Percentiles rank a stretch among this genome's conserved stretches.
Evolutionary conservation across 2,329 filamentous ascomycete species (phyloP).

Genomic region (Macrophomina phaseolina): DNA sequence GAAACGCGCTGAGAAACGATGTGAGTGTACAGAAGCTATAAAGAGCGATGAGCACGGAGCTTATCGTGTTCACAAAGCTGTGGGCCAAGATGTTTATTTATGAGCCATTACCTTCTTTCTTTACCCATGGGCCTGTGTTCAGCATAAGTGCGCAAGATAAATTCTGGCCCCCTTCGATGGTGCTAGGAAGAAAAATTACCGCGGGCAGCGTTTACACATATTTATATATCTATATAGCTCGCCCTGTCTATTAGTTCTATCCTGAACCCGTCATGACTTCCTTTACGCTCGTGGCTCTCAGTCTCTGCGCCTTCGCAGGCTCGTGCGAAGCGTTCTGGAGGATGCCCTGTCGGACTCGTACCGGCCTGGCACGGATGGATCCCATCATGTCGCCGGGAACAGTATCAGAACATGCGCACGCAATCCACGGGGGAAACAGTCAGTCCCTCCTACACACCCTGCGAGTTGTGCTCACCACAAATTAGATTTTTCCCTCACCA

Average conservation of each 20-base stretch:
- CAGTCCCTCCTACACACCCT: background rate
- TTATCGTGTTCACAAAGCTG: background rate
- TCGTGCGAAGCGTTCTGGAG: constrained; percentile 69
- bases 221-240: background rate
- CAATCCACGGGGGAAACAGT: constrained; percentile 69
- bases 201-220: background rate
- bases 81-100: background rate
- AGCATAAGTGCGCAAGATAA: background rate
- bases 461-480: background rate
- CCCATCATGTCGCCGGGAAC: constrained; percentile 68
- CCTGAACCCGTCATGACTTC: background rate
- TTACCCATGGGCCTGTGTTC: background rate
- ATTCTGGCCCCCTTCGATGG: background rate
- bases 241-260: background rate
- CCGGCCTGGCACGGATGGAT: constrained; percentile 66
- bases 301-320: constrained; percentile 37
- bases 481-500: constrained; percentile 62
- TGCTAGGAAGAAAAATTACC: background rate
- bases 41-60: background rate
- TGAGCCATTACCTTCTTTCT: background rate
- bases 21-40: background rate
- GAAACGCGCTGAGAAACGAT: background rate
- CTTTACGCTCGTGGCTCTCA: background rate
- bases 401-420: constrained; percentile 67
- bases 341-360: constrained; percentile 69